These are phyloP conservation scores for Quercus tomentella DNA, from an alignment of 331 rosid genomes.

Conservation along the genomic window DNA sequence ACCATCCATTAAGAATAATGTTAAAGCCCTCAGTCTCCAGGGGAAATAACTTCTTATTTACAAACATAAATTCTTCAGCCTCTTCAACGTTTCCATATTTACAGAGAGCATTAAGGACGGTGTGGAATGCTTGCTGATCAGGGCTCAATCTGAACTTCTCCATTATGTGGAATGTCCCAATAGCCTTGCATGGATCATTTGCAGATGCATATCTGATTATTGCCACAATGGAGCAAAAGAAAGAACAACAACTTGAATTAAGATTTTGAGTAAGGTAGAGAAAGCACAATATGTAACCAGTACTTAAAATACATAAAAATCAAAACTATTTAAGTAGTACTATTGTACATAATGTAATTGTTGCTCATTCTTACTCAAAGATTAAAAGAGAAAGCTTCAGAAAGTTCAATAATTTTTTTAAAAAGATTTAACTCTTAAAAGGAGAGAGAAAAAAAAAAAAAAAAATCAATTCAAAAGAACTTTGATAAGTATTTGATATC, in stretches of 20 bases:
- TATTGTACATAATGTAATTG: background rate
- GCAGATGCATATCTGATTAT: conserved; percentile 70
- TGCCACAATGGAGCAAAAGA: conserved; percentile 3
- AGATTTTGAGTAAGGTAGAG: background rate
- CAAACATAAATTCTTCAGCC: conserved; percentile 90
- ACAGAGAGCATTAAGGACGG: conserved; percentile 64
- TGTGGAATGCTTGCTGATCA: conserved; percentile 61
- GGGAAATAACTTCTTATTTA: conserved; percentile 71
- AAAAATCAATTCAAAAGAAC: background rate
- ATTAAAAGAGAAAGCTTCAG: background rate
- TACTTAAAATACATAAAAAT: too few relatives aligned
- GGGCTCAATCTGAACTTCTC: conserved; percentile 71
- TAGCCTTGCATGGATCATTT: conserved; percentile 63
- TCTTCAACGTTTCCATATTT: conserved; percentile 68
- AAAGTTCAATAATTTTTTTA: background rate
- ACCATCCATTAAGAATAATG: conserved; percentile 84
- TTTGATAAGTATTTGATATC: background rate
- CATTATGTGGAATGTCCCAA: conserved; percentile 70
- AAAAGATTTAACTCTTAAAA: background rate
- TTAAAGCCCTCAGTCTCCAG: conserved; percentile 62
- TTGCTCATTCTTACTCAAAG: background rate
- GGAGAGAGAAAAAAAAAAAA: background rate
- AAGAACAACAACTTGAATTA: background rate
- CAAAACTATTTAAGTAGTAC: too few relatives aligned
- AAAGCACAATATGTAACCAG: background rate